Percentiles rank a stretch among this genome's conserved stretches.
Evolutionary conservation across 2,329 filamentous ascomycete genomes (phyloP).

Genomic region (Epichloe bromicola): DNA sequence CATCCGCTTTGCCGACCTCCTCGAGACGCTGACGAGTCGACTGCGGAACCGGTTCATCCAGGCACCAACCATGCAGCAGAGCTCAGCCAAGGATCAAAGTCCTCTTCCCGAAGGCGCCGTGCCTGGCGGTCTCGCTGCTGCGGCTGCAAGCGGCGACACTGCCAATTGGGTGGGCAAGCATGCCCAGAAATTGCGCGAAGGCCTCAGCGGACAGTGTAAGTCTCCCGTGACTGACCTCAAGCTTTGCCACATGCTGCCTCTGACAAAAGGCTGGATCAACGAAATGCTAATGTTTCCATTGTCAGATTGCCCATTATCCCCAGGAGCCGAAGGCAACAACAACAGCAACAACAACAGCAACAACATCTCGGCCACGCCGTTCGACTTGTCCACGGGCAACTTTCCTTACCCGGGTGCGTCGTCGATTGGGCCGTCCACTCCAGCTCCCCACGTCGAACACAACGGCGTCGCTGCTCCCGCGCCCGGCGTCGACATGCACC

Average conservation of each 20-base stretch:
- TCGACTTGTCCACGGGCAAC: constrained; percentile 40
- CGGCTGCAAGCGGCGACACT: constrained; percentile 11
- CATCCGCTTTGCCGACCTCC: constrained; percentile 70
- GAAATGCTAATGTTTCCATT: neutral
- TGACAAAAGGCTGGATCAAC: neutral
- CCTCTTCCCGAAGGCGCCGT: constrained; percentile 21
- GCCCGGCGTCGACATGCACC: constrained; percentile 23
- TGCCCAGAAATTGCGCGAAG: constrained; percentile 27
- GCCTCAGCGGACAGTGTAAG: constrained; percentile 25
- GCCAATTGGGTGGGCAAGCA: constrained; percentile 23
- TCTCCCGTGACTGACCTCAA: neutral
- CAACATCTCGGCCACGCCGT: constrained; percentile 50
- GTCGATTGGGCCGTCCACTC: constrained; percentile 38
- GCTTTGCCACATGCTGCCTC: neutral
- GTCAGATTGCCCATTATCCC: constrained; percentile 23
- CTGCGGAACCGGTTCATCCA: constrained; percentile 63
- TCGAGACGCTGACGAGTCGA: constrained; percentile 65
- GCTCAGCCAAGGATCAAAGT: constrained; percentile 28
- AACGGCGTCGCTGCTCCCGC: constrained; percentile 7
- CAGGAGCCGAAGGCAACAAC: constrained; percentile 28
- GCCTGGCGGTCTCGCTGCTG: neutral
- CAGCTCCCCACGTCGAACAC: constrained; percentile 27
- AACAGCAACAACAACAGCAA: constrained; percentile 41
- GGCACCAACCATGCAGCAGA: constrained; percentile 36
- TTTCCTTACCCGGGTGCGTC: constrained; percentile 41